phyloP scores from a whole-genome alignment of 2,329 filamentous ascomycete species.

The Talaromyces funiculosus region DNA sequence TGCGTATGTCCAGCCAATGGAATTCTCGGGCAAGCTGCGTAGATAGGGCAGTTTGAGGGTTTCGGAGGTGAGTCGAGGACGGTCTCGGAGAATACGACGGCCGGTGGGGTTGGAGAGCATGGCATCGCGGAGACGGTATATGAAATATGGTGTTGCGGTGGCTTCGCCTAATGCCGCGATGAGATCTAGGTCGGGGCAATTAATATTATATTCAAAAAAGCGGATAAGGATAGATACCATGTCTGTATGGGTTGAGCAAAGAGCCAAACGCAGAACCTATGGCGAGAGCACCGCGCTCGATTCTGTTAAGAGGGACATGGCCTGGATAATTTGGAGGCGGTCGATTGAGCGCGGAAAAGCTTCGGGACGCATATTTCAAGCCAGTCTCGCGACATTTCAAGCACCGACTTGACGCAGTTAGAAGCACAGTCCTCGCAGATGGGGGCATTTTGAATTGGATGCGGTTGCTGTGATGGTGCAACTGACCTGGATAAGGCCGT shows the following conservation, averaged over 20 bases:
- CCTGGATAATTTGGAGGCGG: slow-evolving; percentile 83
- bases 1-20: slow-evolving; percentile 76
- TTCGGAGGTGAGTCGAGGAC: slow-evolving; percentile 77
- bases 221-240: slow-evolving; percentile 46
- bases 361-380: slow-evolving; percentile 8
- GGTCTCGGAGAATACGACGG: slow-evolving; percentile 81
- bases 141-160: slow-evolving; percentile 91
- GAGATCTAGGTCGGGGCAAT: slow-evolving; percentile 56
- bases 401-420: background rate
- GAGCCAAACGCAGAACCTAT: slow-evolving; percentile 56
- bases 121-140: slow-evolving; percentile 79
- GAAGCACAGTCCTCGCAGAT: background rate
- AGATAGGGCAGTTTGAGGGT: slow-evolving; percentile 64
- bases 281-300: slow-evolving; percentile 70
- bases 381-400: background rate
- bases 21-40: slow-evolving; percentile 64
- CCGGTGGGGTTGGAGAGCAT: slow-evolving; percentile 84
- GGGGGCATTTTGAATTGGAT: background rate
- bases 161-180: slow-evolving; percentile 93
- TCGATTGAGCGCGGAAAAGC: slow-evolving; percentile 79
- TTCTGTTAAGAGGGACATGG: slow-evolving; percentile 77
- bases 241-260: slow-evolving; percentile 70
- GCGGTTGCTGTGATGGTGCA: background rate
- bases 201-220: background rate
- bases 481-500: background rate